Base-by-base conservation (phyloP, 495 filamentous ascomycete species). In the Penicillium cinerascens region DNA sequence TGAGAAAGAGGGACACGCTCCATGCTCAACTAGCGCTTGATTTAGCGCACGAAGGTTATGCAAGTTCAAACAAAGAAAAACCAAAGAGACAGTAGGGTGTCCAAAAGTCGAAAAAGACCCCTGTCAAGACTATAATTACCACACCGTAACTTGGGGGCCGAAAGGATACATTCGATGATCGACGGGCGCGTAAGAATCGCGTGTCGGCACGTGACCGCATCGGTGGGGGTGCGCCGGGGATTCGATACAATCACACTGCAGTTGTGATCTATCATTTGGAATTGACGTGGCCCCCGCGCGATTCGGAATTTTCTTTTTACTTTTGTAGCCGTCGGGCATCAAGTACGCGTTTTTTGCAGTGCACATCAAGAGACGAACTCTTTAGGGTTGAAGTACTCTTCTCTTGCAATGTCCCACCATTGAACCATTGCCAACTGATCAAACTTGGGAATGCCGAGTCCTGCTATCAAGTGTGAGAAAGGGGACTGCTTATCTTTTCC, bases 21-120 rank as follows among this genome's bases (percentile, higher is more conserved):
- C 72, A 75, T 73, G 39, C 44, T 70, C 46, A 47, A 50, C 48
- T 11, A 47, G 44, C 44, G 35, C 43, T 44, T 36, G 29, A 13
- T n/a, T 42, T 23, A 37, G 45, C 47, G 48, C 48, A 17, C 29
- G 17, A 37, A 27, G 15, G 46, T 37, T 52, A 51, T n/a, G 20
- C 21, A 41, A 23, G 49, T 4, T 41, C 50, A 50, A 53, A 51
- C 27, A 29, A 51, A 47, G 38, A 8, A 16, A 58, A 36, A 52
- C 37, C 27, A 37, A 47, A 36, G 39, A 48, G 10, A 5, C 15
- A 40, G 26, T 22, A 37, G 42, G 23, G 2, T 4, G 3, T 33
- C 13, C 10, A 11, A 4, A 9, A 6, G 2, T 18, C 27, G 38
- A 37, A 23, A 44, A 36, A 25, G 16, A 22, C 35, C 40, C 17